Evolutionary conservation across 805 yeast species (phyloP), one percentile per base, ranked within the genome.

Genomic region (Pichia cephalocereana): DNA sequence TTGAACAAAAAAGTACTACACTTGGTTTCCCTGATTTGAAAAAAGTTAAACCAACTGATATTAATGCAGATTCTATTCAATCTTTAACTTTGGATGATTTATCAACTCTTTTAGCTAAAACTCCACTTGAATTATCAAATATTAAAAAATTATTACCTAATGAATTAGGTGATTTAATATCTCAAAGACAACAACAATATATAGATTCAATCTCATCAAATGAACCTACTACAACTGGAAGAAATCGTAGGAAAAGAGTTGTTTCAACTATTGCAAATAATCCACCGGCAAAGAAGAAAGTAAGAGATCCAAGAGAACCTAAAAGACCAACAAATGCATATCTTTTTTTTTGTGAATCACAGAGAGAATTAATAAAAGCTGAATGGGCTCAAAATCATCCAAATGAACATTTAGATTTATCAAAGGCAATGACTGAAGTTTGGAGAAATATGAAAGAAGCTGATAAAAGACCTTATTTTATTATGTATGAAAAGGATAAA

Each of bases 271-370:
- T 57, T 44, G 57, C 52, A 49, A 43, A 44, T 45, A 51, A 57
- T 38, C 37, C 55, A 11, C 48, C 62, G 30, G 60, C 67, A 41
- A 52, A 56, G 54, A 56, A 63, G 52, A 54, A 59, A 47, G 70
- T 74, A 10, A 77, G 89, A 57, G 95, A 89, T 63, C 96, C 96
- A 10, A 81, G 80, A 55, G 74, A 83, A 58, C 97, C 96, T 19
- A 87, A 85, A 57, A 74, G 95, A 58, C 96, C 96, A 7, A 83
- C 93, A 4, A 90, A 89, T 64, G 96, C 96, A 6, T 90, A 89
- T 59, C 70, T 87, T 52, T 76, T 87, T 38, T 89, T 84, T 60
- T 90, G 96, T 66, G 97, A 90, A 50, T 68, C 77, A 68, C 95
- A 87, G 59, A 86, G 86, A 64, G 96, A 86, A 43, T 71, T 75